A percentile compares a stretch with the other conserved stretches of the same genome.
phyloP scores from a whole-genome alignment of 1,139 yeast genomes.

The Geotrichum carabidarum region DNA sequence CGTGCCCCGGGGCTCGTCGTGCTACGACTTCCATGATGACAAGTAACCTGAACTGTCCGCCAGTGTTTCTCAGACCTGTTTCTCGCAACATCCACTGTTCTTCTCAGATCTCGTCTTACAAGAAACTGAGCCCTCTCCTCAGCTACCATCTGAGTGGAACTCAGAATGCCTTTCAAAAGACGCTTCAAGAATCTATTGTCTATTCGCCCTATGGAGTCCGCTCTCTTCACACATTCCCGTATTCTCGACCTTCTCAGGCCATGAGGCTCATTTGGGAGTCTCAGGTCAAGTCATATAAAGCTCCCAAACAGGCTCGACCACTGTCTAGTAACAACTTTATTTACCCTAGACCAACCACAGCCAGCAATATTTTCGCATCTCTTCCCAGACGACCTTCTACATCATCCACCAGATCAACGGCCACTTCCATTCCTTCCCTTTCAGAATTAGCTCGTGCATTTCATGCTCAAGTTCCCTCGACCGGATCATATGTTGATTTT shows the following conservation, averaged over 20 bases:
- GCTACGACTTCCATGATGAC: not conserved
- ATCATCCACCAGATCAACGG: not conserved
- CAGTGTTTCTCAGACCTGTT: not conserved
- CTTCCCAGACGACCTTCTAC: not conserved
- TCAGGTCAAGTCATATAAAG: not conserved
- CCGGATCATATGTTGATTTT: constrained; percentile 34
- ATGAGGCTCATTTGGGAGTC: constrained; percentile 4
- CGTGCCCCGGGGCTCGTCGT: not conserved
- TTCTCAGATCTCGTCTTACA: not conserved
- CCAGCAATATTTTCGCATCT: not conserved
- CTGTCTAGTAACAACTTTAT: constrained; percentile 2
- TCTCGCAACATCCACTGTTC: not conserved
- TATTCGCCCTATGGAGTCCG: not conserved
- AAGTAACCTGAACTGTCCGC: not conserved
- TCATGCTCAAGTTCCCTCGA: constrained; percentile 13
- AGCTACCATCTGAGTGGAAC: not conserved
- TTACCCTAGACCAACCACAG: constrained; percentile 13
- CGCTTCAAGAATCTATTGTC: not conserved
- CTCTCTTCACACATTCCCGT: not conserved
- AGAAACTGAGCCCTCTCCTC: not conserved
- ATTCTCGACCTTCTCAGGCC: constrained; percentile 3
- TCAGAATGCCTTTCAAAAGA: not conserved
- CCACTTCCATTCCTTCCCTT: constrained; percentile 13
- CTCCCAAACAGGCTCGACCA: not conserved
- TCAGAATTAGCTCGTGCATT: constrained; percentile 13